These are phyloP conservation scores for Penicillium taxi DNA, from an alignment of 495 filamentous ascomycete species.

Conservation along the genomic window DNA sequence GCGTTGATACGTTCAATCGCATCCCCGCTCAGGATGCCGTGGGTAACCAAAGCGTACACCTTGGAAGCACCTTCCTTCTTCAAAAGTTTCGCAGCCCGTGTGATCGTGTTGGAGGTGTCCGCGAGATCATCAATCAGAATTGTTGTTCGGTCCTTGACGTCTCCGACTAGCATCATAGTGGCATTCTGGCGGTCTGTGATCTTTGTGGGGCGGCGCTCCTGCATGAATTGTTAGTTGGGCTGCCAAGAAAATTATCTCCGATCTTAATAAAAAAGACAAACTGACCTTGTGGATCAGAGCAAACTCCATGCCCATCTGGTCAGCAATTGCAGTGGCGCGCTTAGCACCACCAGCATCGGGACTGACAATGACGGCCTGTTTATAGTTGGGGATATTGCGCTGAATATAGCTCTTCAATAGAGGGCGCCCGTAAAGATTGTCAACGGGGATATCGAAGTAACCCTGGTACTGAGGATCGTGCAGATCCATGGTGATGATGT, in stretches of 20 bases:
- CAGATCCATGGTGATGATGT: slow-evolving; percentile 91
- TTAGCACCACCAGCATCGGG: slow-evolving; percentile 97
- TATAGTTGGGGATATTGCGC: slow-evolving; percentile 76
- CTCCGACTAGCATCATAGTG: slow-evolving; percentile 96
- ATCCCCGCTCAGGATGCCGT: slow-evolving; percentile 89
- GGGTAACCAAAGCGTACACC: slow-evolving; percentile 87
- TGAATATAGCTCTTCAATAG: slow-evolving; percentile 86
- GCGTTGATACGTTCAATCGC: slow-evolving; percentile 91
- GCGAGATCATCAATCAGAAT: slow-evolving; percentile 93
- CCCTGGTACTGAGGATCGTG: slow-evolving; percentile 98
- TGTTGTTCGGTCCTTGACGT: slow-evolving; percentile 70
- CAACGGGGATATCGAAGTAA: slow-evolving; percentile 97
- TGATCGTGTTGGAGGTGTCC: slow-evolving; percentile 95
- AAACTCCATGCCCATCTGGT: slow-evolving; percentile 85
- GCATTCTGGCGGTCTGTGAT: slow-evolving; percentile 93
- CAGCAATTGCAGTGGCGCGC: slow-evolving; percentile 92
- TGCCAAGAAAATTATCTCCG: neutral
- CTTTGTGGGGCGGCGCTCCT: slow-evolving; percentile 95
- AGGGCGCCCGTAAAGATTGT: slow-evolving; percentile 87
- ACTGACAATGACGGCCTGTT: slow-evolving; percentile 85
- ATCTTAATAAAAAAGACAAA: slow-evolving; percentile 9
- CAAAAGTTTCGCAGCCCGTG: slow-evolving; percentile 88
- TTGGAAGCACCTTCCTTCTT: slow-evolving; percentile 86
- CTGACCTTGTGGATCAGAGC: slow-evolving; percentile 95
- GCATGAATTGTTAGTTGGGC: slow-evolving; percentile 12